These are phyloP conservation scores for Castanea crenata DNA, from an alignment of 306 rosid genomes.

Conservation along the genomic window DNA sequence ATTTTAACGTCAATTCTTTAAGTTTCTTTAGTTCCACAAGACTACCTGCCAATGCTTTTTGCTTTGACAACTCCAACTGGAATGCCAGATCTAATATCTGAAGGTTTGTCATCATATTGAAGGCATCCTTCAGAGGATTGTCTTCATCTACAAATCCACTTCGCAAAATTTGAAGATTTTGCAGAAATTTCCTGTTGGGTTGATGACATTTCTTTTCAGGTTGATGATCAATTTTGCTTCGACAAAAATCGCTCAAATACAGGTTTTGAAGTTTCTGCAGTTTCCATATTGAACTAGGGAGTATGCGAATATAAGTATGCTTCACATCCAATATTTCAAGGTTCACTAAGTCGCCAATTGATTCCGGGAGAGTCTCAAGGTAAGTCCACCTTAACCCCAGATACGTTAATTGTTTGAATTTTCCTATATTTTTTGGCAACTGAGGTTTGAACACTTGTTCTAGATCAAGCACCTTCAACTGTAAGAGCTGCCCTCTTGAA, in stretches of 20 bases:
- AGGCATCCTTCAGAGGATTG: neutral
- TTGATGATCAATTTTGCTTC: constrained; percentile 12
- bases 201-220: neutral
- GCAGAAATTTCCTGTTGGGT: neutral
- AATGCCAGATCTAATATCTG: constrained; percentile 32
- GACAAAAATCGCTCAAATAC: constrained; percentile 13
- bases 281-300: constrained; percentile 38
- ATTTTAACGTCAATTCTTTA: constrained; percentile 20
- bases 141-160: constrained; percentile 29
- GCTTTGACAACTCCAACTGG: constrained; percentile 12
- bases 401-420: constrained; percentile 21
- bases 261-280: constrained; percentile 26
- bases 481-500: neutral
- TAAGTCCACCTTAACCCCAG: constrained; percentile 40
- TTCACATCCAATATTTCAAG: constrained; percentile 43
- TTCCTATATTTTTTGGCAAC: constrained; percentile 23
- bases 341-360: constrained; percentile 21
- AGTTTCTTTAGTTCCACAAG: constrained; percentile 11
- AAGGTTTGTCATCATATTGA: constrained; percentile 22
- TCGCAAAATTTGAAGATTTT: constrained; percentile 25
- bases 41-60: constrained; percentile 9
- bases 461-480: constrained; percentile 14
- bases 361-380: constrained; percentile 23
- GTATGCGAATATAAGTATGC: constrained; percentile 25
- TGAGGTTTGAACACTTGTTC: constrained; percentile 34